Percentiles rank a stretch among this genome's conserved stretches.
Conservation (phyloP, 1,284 basidiomycete genomes). For the Phylloboletellus chloephorus region DNA sequence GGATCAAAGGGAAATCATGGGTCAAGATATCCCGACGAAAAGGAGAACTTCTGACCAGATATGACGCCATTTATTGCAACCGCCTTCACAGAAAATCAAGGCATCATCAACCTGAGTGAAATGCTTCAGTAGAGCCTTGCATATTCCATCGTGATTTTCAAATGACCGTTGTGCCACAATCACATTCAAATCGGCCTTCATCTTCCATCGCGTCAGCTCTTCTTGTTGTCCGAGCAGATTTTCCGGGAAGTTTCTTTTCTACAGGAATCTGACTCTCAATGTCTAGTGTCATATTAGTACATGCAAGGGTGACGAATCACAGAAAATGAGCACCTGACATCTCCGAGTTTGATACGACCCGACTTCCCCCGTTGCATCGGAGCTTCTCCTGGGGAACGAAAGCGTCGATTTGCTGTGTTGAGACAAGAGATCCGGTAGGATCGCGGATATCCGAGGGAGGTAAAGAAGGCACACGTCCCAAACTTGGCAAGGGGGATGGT, state of each 20-base stretch:
- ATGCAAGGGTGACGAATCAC: slow-evolving; percentile 1
- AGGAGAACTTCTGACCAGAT: slow-evolving; percentile 47
- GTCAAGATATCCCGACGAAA: slow-evolving; percentile 1
- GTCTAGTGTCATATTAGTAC: slow-evolving; percentile 28
- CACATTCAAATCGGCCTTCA: slow-evolving; percentile 41
- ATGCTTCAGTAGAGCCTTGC: slow-evolving; percentile 10
- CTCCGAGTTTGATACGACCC: slow-evolving; percentile 33
- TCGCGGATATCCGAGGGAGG: slow-evolving; percentile 38
- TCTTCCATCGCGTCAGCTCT: slow-evolving; percentile 11
- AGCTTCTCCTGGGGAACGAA: slow-evolving; percentile 40
- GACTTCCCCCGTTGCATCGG: slow-evolving; percentile 19
- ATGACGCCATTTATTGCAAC: slow-evolving; percentile 68
- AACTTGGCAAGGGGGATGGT: slow-evolving; percentile 10
- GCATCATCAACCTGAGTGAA: slow-evolving; percentile 46
- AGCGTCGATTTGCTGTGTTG: slow-evolving; percentile 35
- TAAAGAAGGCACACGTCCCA: slow-evolving; percentile 18
- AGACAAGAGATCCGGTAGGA: slow-evolving; percentile 19
- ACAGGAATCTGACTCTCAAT: slow-evolving; percentile 41
- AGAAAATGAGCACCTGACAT: slow-evolving; percentile 43
- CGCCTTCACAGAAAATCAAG: slow-evolving; percentile 57
- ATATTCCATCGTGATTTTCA: neutral
- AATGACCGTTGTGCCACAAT: slow-evolving; percentile 56
- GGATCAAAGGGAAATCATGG: neutral
- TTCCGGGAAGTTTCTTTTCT: slow-evolving; percentile 1
- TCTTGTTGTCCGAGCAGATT: neutral